Base-by-base conservation (phyloP, 495 filamentous ascomycete species). In the Talaromyces adpressus region DNA sequence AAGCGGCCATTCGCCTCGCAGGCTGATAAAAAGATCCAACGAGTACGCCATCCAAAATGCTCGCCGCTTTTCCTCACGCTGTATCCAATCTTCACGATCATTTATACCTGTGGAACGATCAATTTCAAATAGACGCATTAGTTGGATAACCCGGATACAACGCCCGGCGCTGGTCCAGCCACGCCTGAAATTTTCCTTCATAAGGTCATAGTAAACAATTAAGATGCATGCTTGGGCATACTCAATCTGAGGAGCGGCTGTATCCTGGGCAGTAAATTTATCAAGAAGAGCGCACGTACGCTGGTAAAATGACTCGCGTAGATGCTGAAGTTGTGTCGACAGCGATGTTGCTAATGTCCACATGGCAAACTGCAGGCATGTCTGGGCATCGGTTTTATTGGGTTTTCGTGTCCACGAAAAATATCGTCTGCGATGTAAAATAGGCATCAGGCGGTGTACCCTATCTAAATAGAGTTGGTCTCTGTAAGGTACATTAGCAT, bases 21-120 rank as follows among this genome's bases (percentile, higher is more conserved):
- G 72, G 51, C 77, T 81, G 58, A 81, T 75, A 25, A 85, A 77
- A 0, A 79, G 74, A 66, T 86, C 84, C 11, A 86, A 72, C 27
- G 73, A 77, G 56, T 82, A 85, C 0, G 83, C 82, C 53, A 85
- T 72, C 84, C 84, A 86, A 59, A 85, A 84, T 0, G 79, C 79
- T 36, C 83, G 73, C 45, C 83, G 68, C 63, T 77, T 75, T 63
- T 85, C 82, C 62, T 86, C 83, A 1, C 70, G 56, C 25, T 71
- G 70, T 1, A 70, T 67, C 68, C 69, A 73, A 61, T 56, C n/a
- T 22, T n/a, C 14, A n/a, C 20, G 16, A 22, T 51, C 16, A 51
- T 32, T 53, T 9, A 9, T 65, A 18, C 25, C 29, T 6, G 11
- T 62, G 32, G 71, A 65, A n/a, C 20, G 61, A 34, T 84, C 82